Evolutionary conservation across 148 eudicot genomes (phyloP), one percentile per base, ranked within the genome.

Genomic region (Heliamphora exappendiculata): DNA sequence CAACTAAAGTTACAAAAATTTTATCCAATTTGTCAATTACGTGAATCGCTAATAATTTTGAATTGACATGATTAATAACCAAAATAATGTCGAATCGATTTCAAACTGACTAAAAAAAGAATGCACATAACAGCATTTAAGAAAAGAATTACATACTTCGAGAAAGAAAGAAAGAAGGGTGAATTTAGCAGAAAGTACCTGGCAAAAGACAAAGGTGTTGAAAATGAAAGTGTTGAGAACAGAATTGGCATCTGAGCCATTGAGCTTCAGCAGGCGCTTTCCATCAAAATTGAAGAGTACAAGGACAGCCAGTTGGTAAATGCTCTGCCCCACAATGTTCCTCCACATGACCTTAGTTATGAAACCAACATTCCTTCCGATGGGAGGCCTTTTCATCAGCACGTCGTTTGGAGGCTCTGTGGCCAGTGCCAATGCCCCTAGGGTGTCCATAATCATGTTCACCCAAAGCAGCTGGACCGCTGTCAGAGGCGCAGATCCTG

Each of bases 361-460:
- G 72, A 93, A 87, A 60, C 81, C 64, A 3, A 81, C 82, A 34
- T 88, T 86, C 59, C 93, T 86, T 20, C 93, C 87, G 0, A 91
- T 84, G 0, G 97, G 97, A 0, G 88, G 84, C 28, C 86, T 85
- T 51, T 86, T 82, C 97, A 93, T 93, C 26, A 93, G 83, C 41
- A 86, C 93, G 64, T 91, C 88, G 5, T 73, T 85, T 26, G 97
- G 97, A 8, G 96, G 93, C 63, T 93, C 97, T 1, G 97, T 93
- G 16, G 97, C 97, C 26, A 93, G 83, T 66, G 97, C 97, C 29
- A 93, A 79, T 49, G 97, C 97, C 12, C 97, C 97, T 0, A 93
- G 85, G 7, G 96, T 93, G 87, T 93, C 97, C 97, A 93, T 93
- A 7, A 93, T 93, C 95, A 93, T 90, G 89, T 93, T 93, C 68